phyloP scores from a whole-genome alignment of 257 asterid genomes.

The Nicotiana knightiana region DNA sequence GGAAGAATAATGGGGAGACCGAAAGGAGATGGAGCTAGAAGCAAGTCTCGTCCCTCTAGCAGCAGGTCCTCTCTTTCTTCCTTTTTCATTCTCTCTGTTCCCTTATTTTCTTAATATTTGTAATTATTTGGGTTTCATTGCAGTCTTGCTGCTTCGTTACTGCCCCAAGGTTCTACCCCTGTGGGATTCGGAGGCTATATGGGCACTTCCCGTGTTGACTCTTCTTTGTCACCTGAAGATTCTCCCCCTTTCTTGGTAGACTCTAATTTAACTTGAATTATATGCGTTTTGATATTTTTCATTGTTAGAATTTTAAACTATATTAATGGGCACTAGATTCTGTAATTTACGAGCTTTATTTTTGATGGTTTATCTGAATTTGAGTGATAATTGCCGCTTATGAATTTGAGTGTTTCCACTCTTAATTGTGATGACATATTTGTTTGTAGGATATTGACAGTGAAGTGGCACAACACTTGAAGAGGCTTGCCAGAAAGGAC shows the following conservation, averaged over 20 bases:
- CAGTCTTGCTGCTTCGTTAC: slow-evolving; percentile 87
- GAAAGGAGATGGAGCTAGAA: slow-evolving; percentile 93
- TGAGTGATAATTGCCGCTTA: not conserved
- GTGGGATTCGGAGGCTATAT: slow-evolving; percentile 95
- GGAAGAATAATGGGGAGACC: slow-evolving; percentile 66
- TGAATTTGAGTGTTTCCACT: not conserved
- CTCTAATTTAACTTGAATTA: slow-evolving; percentile 2
- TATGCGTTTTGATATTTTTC: not conserved
- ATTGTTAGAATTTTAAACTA: not conserved
- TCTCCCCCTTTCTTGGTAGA: slow-evolving; percentile 49
- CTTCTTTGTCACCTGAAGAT: slow-evolving; percentile 54
- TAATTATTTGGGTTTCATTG: not conserved
- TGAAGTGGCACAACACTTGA: slow-evolving; percentile 86
- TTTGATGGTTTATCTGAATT: not conserved
- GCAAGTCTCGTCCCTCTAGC: slow-evolving; percentile 98
- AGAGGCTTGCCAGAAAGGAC: slow-evolving; percentile 90
- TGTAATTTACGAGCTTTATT: not conserved
- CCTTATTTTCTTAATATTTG: not conserved
- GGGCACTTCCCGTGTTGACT: slow-evolving; percentile 80
- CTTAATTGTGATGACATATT: slow-evolving; percentile 5
- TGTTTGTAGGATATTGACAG: slow-evolving; percentile 66
- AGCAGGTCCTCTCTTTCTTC: slow-evolving; percentile 57
- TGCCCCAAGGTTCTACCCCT: slow-evolving; percentile 67
- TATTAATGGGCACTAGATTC: not conserved
- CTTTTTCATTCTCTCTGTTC: not conserved